Percentiles rank a stretch among this genome's conserved stretches.
Conservation (phyloP, 78 protist species). For the Speleostelium caveatum region DNA sequence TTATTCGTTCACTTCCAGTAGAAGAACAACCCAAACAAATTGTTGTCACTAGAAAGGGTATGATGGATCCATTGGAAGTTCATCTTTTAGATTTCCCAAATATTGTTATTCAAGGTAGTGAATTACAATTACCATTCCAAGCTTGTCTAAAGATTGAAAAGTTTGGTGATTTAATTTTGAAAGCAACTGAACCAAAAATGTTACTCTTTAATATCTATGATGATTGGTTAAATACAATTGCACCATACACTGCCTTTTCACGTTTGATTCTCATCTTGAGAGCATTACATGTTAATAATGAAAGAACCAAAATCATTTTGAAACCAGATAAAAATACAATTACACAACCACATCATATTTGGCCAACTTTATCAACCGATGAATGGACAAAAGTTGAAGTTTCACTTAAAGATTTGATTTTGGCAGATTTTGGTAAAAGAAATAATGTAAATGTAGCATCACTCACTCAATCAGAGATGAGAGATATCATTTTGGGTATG, state of each 20-base stretch:
- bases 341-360: conserved; percentile 98
- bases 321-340: conserved; percentile 93
- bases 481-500: conserved; percentile 99
- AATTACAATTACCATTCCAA: conserved; percentile 99
- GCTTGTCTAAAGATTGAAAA: conserved; percentile 97
- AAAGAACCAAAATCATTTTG: conserved; percentile 95
- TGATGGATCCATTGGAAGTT: conserved; percentile 99
- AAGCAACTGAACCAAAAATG: conserved; percentile 99
- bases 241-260: conserved; percentile 97
- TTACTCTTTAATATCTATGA: conserved; percentile 98
- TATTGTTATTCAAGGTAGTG: conserved; percentile 99
- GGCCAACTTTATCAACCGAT: conserved; percentile 99
- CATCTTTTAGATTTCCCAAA: conserved; percentile 96
- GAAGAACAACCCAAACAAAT: conserved; percentile 99
- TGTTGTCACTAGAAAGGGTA: conserved; percentile 98
- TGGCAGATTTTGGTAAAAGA: conserved; percentile 99
- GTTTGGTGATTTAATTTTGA: conserved; percentile 98
- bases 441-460: conserved; percentile 98
- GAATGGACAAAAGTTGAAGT: conserved; percentile 99
- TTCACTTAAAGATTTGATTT: conserved; percentile 97
- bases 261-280: conserved; percentile 98
- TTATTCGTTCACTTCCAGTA: conserved; percentile 98
- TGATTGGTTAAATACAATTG: conserved; percentile 98
- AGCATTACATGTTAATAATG: conserved; percentile 97
- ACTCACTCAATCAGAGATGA: conserved; percentile 98